A percentile compares a stretch with the other conserved stretches of the same genome.
phyloP scores from a whole-genome alignment of 345 rosid genomes.

The Sisymbrium altissimum region DNA sequence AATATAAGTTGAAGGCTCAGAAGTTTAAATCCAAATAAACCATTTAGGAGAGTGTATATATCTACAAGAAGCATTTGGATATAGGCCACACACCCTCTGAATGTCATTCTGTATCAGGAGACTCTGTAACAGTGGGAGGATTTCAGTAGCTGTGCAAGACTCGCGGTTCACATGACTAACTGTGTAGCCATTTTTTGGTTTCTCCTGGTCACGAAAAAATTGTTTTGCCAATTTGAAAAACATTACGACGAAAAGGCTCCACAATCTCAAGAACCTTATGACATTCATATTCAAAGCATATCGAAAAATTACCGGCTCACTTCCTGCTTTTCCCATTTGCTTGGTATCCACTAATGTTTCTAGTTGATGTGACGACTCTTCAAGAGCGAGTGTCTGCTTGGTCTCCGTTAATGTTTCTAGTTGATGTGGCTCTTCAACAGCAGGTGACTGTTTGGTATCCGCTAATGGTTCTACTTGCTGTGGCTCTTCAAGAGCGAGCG shows the following conservation, averaged over 20 bases:
- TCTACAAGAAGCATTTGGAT: neutral
- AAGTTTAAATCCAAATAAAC: neutral
- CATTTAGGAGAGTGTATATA: neutral
- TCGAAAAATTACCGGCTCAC: neutral
- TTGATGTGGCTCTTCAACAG: neutral
- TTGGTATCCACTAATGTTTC: neutral
- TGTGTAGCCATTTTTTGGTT: slow-evolving; percentile 38
- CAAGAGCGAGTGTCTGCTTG: neutral
- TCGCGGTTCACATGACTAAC: slow-evolving; percentile 37
- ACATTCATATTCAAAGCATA: neutral
- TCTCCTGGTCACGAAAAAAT: slow-evolving; percentile 42
- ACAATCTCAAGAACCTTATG: neutral
- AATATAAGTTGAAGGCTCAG: slow-evolving; percentile 1
- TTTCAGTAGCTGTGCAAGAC: slow-evolving; percentile 36
- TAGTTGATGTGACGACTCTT: neutral
- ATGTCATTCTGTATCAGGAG: slow-evolving; percentile 68
- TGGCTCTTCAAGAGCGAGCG: neutral
- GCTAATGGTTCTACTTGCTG: neutral
- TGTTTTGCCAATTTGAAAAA: neutral
- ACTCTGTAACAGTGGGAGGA: slow-evolving; percentile 64
- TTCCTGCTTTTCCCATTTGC: neutral
- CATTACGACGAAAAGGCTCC: neutral
- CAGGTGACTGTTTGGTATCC: neutral
- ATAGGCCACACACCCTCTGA: slow-evolving; percentile 58
- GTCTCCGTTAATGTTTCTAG: neutral